These are phyloP conservation scores for Acacia melanoxylon DNA, from an alignment of 306 rosid species.

Conservation along the genomic window DNA sequence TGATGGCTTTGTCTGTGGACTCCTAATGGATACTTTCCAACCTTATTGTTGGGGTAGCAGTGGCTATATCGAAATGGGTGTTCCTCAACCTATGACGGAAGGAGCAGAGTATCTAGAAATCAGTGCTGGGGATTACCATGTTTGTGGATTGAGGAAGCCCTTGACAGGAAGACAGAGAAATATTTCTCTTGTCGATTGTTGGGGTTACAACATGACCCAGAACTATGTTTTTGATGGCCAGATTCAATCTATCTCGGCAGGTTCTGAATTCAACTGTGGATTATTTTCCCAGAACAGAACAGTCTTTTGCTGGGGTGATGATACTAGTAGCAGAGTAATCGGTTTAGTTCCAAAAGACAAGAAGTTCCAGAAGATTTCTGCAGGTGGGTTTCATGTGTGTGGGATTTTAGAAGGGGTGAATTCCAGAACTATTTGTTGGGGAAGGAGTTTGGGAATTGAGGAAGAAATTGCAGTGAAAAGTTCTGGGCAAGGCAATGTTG, in stretches of 20 bases:
- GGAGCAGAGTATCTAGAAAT: conserved; percentile 74
- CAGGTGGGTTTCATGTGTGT: conserved; percentile 93
- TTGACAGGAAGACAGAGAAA: conserved; percentile 60
- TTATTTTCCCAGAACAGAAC: conserved; percentile 81
- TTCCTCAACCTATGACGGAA: conserved; percentile 77
- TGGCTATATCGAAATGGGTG: conserved; percentile 73
- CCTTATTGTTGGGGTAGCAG: conserved; percentile 98
- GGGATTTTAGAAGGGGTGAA: conserved; percentile 71
- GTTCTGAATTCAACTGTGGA: conserved; percentile 88
- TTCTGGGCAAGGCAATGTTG: conserved; percentile 62
- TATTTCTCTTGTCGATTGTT: conserved; percentile 78
- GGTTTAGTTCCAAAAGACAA: conserved; percentile 48
- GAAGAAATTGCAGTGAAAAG: conserved; percentile 61
- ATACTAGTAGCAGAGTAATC: conserved; percentile 67
- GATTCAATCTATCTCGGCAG: conserved; percentile 78
- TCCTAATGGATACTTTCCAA: conserved; percentile 68
- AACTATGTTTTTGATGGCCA: conserved; percentile 73
- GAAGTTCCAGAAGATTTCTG: conserved; percentile 70
- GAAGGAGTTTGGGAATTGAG: conserved; percentile 72
- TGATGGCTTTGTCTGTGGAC: conserved; percentile 91
- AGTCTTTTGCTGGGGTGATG: conserved; percentile 90
- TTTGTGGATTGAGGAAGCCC: conserved; percentile 75
- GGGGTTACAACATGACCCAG: conserved; percentile 94
- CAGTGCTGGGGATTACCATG: conserved; percentile 93
- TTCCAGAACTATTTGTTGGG: conserved; percentile 80